Base-by-base conservation (phyloP, 441 rosid species). In the Codiaeum variegatum region DNA sequence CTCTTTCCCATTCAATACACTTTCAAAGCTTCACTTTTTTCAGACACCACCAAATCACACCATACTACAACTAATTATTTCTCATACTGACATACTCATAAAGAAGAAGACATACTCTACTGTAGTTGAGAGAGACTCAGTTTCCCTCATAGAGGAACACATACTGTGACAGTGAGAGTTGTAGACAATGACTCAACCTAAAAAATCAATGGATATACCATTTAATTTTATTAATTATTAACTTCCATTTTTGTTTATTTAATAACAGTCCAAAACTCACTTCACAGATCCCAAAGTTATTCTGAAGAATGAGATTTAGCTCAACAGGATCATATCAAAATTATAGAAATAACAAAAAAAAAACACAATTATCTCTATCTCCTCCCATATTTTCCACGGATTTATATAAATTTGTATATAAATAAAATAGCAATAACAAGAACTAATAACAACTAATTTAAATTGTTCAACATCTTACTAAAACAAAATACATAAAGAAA, bases 21-120 rank as follows among this genome's bases (percentile, higher is more conserved):
- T 75, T 85, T 87, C 82, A 78, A 81, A 78, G 81, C 86, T 64
- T 75, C 83, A 83, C 88, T 82, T 87, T 85, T 85, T 80, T 77
- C 88, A 81, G 88, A 87, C 86, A 85, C 78, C 73, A 84, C 81
- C 88, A 74, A 78, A 82, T 85, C 88, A 75, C 84, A 74, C 83
- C 73, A 26, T 78, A 51, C 88, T 83, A 79, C 80, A 72, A 78
- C 87, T 87, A 81, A 83, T 83, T 77, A 82, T 84, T 85, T 71
- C 62, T 19, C 3, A 19, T n/a, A n/a, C n/a, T n/a, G n/a, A n/a
- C n/a, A n/a, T n/a, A n/a, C n/a, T n/a, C n/a, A n/a, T n/a, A n/a
- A n/a, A n/a, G 44, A 47, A 47, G 52, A 47, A 47, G 56, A 52
- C 56, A 23, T 46, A 69, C 74, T 62, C 18, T 46, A 19, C 85